phyloP scores from a whole-genome alignment of 345 rosid species.

The Citrus medica region DNA sequence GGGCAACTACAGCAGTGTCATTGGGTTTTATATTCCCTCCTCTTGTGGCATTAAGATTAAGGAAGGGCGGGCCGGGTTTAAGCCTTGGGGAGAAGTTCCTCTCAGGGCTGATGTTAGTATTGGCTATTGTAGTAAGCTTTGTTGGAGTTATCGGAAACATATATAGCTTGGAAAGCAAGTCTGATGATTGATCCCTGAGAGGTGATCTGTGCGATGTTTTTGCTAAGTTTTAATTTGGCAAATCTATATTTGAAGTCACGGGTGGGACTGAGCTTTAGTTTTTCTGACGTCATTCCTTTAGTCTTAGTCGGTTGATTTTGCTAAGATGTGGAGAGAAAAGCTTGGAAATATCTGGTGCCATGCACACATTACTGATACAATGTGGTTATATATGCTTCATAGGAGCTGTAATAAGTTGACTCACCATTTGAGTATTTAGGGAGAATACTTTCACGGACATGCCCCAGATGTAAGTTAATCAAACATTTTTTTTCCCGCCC shows the following conservation, averaged over 20 bases:
- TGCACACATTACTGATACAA: background rate
- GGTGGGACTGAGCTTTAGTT: background rate
- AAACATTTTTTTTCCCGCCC: background rate
- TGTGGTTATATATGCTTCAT: constrained; percentile 3
- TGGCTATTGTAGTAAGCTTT: constrained; percentile 68
- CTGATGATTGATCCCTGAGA: constrained; percentile 22
- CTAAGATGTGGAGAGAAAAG: background rate
- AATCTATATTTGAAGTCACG: background rate
- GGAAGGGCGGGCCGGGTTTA: constrained; percentile 48
- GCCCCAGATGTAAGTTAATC: constrained; percentile 6
- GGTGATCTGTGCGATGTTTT: background rate
- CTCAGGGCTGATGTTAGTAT: constrained; percentile 69
- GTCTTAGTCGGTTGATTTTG: background rate
- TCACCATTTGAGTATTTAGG: background rate
- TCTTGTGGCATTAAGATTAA: constrained; percentile 65
- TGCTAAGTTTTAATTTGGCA: background rate
- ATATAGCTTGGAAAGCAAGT: constrained; percentile 50
- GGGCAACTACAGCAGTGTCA: constrained; percentile 97
- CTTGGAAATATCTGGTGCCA: background rate
- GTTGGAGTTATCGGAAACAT: constrained; percentile 74
- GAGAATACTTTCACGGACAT: constrained; percentile 1
- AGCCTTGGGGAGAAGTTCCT: constrained; percentile 42
- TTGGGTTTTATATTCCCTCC: constrained; percentile 93
- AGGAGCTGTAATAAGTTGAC: background rate
- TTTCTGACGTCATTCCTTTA: background rate